Evolutionary conservation across 331 rosid genomes (phyloP), one percentile per base, ranked within the genome.

Genomic region (Dryas integrifolia): DNA sequence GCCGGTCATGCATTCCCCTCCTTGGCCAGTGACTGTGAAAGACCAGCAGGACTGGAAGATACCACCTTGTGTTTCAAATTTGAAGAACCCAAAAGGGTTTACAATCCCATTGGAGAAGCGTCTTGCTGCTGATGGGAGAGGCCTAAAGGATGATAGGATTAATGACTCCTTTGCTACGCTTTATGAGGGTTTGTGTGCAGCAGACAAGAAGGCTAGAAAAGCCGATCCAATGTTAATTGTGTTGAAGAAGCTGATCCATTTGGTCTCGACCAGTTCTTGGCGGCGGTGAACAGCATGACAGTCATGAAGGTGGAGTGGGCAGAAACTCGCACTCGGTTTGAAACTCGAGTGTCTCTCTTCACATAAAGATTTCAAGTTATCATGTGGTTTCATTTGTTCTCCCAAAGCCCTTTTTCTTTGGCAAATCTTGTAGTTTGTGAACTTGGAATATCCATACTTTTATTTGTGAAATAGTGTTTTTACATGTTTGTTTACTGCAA

Each of bases 41-140:
- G 98, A 93, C 67, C 95, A 89, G 77, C 96, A 91, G 71, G 98
- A 93, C 72, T 93, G 97, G 98, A 91, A 93, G 78, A 91, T 93
- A 59, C 98, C 96, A 1, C 97, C 97, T 24, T 91, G 96, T 66
- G 89, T 93, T 58, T 93, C 98, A 4, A 88, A 85, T 76, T 91
- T 97, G 98, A 87, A 91, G 95, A 93, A 93, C 71, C 97, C 96
- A 0, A 93, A 93, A 80, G 96, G 98, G 77, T 91, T 91, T 45
- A 89, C 92, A 0, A 91, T 91, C 65, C 97, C 96, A 0, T 89
- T 93, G 65, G 98, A 91, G 75, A 91, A 93, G 80, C 92, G 96
- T 16, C 92, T 91, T 40, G 95, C 97, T 0, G 95, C 96, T 58
- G 95, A 93, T 79, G 96, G 92, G 26, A 85, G 95, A 78, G 96